Conservation (phyloP, 2,329 filamentous ascomycete genomes). For the Didymella pinodella region DNA sequence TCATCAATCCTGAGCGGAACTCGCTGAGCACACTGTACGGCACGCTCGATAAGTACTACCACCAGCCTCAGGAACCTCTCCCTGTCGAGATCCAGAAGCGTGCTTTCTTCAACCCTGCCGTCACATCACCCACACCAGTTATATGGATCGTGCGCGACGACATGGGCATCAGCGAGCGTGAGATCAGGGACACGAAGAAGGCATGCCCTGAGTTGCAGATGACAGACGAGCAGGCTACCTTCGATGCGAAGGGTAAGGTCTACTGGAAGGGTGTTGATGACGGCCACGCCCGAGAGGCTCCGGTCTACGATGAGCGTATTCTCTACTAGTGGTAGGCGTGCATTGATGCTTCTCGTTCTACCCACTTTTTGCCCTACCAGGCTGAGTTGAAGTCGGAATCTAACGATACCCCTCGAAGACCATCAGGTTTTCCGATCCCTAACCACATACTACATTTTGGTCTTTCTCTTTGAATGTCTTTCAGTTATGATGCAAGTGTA, state of each 20-base stretch:
- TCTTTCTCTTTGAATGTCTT: conserved; percentile 13
- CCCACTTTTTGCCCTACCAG: not conserved
- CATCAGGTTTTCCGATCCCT: not conserved
- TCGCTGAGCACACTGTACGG: conserved; percentile 39
- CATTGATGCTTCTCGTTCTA: not conserved
- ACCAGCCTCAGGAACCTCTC: conserved; percentile 42
- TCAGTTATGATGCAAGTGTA: conserved; percentile 10
- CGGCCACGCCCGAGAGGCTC: conserved; percentile 53
- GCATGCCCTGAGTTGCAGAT: conserved; percentile 50
- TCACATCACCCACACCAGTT: conserved; percentile 54
- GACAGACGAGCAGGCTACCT: conserved; percentile 55
- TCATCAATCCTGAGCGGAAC: conserved; percentile 48
- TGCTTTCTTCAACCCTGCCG: conserved; percentile 56
- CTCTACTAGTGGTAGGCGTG: conserved; percentile 38
- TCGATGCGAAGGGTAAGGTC: conserved; percentile 57
- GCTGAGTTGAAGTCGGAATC: conserved; percentile 15
- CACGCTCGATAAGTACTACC: conserved; percentile 46
- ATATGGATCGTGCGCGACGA: conserved; percentile 58
- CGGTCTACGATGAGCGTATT: conserved; percentile 52
- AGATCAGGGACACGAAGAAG: conserved; percentile 53
- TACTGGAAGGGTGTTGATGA: conserved; percentile 53
- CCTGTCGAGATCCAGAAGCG: conserved; percentile 49
- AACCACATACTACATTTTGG: conserved; percentile 6
- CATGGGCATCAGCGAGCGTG: conserved; percentile 54
- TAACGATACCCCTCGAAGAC: conserved; percentile 15